phyloP scores from a whole-genome alignment of 345 rosid genomes.

The Bruguiera sexangula region DNA sequence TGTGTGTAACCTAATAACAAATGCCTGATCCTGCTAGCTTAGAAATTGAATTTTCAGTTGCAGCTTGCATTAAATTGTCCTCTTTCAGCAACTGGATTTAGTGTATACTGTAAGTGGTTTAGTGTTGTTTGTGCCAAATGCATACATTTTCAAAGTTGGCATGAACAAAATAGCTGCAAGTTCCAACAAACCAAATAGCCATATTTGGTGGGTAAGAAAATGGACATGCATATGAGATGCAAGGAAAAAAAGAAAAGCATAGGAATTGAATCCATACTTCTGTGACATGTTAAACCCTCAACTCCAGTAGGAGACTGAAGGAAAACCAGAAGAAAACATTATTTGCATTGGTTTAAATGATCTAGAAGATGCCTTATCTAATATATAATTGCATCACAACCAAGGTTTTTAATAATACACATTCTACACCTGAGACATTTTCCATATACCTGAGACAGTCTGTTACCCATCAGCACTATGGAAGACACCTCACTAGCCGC shows the following conservation, averaged over 20 bases:
- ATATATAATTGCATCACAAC: not conserved
- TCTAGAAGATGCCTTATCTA: no score
- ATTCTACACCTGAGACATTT: not conserved
- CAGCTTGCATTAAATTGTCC: not conserved
- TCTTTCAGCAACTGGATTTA: not conserved
- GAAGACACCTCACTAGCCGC: constrained; percentile 98
- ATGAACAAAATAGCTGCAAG: not conserved
- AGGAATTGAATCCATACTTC: no score
- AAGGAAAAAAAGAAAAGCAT: no score
- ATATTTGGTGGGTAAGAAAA: no score
- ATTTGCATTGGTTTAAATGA: no score
- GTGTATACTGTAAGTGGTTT: not conserved
- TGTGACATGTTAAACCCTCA: not conserved
- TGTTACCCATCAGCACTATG: constrained; percentile 82
- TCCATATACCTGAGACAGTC: constrained; percentile 74
- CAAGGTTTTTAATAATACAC: not conserved
- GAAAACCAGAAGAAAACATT: not conserved
- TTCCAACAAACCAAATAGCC: no score
- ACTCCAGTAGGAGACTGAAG: not conserved
- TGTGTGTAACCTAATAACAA: not conserved
- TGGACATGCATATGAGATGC: no score
- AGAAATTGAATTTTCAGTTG: not conserved
- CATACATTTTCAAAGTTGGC: not conserved
- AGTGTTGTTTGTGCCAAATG: no score
- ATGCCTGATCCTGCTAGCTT: not conserved